These are phyloP conservation scores for Candida berthetii DNA, from an alignment of 805 yeast species.

Conservation along the genomic window DNA sequence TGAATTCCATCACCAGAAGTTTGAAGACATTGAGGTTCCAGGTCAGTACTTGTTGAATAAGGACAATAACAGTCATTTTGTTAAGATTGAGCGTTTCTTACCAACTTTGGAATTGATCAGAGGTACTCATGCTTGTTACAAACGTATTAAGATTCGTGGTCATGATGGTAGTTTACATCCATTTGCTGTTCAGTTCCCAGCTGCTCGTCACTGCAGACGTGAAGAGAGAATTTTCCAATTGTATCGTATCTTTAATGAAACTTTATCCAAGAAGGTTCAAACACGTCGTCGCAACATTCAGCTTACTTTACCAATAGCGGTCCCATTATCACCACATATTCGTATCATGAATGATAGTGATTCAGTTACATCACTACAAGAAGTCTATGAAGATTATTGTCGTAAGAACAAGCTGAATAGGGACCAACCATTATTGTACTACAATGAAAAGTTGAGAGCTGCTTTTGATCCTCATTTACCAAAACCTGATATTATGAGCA, in stretches of 20 bases:
- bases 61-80: constrained; percentile 85
- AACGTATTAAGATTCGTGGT: constrained; percentile 84
- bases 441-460: constrained; percentile 79
- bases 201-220: constrained; percentile 94
- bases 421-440: constrained; percentile 86
- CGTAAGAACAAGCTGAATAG: constrained; percentile 63
- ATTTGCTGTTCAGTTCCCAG: constrained; percentile 96
- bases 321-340: constrained; percentile 92
- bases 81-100: constrained; percentile 88
- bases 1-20: constrained; percentile 96
- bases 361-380: constrained; percentile 69
- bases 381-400: constrained; percentile 85
- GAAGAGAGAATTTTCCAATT: constrained; percentile 93
- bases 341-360: constrained; percentile 81
- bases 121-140: constrained; percentile 86
- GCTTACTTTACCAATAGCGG: constrained; percentile 85
- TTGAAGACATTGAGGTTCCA: constrained; percentile 95
- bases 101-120: constrained; percentile 85
- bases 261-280: constrained; percentile 75
- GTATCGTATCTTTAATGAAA: constrained; percentile 82
- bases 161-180: constrained; percentile 89
- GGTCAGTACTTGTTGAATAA: constrained; percentile 90
- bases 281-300: constrained; percentile 79
- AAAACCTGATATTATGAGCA: constrained; percentile 83
- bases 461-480: constrained; percentile 93